Evolutionary conservation across 2,329 filamentous ascomycete species (phyloP).

Genomic region (Cladophialophora carrionii): DNA sequence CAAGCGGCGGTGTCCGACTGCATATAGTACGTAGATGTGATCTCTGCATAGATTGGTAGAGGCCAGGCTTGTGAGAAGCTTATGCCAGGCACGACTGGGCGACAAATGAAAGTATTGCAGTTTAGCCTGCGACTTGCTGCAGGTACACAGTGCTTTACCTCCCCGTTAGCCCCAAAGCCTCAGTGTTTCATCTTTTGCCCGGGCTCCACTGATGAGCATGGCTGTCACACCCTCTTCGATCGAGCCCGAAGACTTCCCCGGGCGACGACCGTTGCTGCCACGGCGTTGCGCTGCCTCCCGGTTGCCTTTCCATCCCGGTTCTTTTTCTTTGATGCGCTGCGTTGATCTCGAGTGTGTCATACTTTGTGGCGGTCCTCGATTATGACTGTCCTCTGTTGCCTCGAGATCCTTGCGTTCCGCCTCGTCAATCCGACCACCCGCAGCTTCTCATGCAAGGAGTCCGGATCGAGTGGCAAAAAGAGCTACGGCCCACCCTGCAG

Average conservation of each 20-base stretch:
- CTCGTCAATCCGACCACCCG: background rate
- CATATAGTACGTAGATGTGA: background rate
- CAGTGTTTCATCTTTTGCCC: constrained; percentile 25
- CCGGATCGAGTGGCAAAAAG: constrained; percentile 23
- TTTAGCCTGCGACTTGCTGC: constrained; percentile 2
- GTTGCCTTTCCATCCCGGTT: constrained; percentile 11
- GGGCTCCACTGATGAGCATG: constrained; percentile 20
- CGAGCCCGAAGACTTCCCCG: background rate
- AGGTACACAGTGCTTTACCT: background rate
- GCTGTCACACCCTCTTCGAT: constrained; percentile 14
- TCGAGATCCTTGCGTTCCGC: background rate
- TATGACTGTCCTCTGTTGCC: constrained; percentile 14
- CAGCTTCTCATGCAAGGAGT: constrained; percentile 2
- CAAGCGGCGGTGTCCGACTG: background rate
- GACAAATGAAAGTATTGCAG: constrained; percentile 13
- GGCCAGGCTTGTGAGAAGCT: constrained; percentile 11
- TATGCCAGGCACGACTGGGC: constrained; percentile 18
- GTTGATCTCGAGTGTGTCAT: background rate
- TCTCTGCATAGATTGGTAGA: background rate
- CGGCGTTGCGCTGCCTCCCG: constrained; percentile 4
- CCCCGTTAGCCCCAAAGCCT: constrained; percentile 4
- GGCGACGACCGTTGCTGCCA: constrained; percentile 2
- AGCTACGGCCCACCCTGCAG: constrained; percentile 11
- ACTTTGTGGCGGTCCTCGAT: background rate
- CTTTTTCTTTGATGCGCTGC: constrained; percentile 9